Evolutionary conservation across 257 asterid genomes (phyloP).

Genomic region (Scutellaria minor): DNA sequence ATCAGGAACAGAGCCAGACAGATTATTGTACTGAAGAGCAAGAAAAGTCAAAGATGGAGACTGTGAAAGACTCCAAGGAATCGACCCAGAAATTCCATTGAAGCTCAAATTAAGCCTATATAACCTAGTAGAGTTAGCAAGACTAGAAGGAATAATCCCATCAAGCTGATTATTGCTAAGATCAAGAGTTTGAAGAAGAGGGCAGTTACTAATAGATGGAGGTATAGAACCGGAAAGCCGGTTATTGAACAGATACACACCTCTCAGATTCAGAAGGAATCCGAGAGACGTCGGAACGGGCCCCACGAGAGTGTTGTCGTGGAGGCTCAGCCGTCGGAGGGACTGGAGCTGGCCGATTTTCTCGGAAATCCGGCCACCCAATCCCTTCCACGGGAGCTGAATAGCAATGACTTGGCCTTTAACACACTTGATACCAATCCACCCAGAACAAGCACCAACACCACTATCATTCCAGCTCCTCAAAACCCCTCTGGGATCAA

Average conservation of each 20-base stretch:
- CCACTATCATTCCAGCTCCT: slow-evolving; percentile 74
- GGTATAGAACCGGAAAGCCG: slow-evolving; percentile 81
- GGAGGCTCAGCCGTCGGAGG: slow-evolving; percentile 84
- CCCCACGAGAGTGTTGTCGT: slow-evolving; percentile 74
- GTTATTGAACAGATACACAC: slow-evolving; percentile 81
- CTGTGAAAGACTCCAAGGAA: slow-evolving; percentile 57
- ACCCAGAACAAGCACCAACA: slow-evolving; percentile 70
- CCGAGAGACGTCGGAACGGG: slow-evolving; percentile 66
- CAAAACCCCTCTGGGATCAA: slow-evolving; percentile 57
- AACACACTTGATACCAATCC: slow-evolving; percentile 85
- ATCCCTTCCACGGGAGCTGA: slow-evolving; percentile 71
- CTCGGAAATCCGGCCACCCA: slow-evolving; percentile 79
- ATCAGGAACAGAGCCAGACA: slow-evolving; percentile 71
- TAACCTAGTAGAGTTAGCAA: slow-evolving; percentile 65
- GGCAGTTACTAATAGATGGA: slow-evolving; percentile 62
- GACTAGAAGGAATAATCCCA: slow-evolving; percentile 58
- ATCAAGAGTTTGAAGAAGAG: slow-evolving; percentile 74
- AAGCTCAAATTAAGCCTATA: slow-evolving; percentile 77
- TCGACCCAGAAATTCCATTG: slow-evolving; percentile 70
- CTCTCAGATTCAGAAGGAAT: slow-evolving; percentile 71
- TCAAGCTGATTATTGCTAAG: slow-evolving; percentile 72
- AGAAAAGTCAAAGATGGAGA: slow-evolving; percentile 71
- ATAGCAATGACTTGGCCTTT: slow-evolving; percentile 66
- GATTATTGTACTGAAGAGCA: slow-evolving; percentile 72
- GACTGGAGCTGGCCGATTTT: slow-evolving; percentile 69